These are phyloP conservation scores for Pinus tabuliformis DNA, from an alignment of 75 land plant species.

Conservation along the genomic window DNA sequence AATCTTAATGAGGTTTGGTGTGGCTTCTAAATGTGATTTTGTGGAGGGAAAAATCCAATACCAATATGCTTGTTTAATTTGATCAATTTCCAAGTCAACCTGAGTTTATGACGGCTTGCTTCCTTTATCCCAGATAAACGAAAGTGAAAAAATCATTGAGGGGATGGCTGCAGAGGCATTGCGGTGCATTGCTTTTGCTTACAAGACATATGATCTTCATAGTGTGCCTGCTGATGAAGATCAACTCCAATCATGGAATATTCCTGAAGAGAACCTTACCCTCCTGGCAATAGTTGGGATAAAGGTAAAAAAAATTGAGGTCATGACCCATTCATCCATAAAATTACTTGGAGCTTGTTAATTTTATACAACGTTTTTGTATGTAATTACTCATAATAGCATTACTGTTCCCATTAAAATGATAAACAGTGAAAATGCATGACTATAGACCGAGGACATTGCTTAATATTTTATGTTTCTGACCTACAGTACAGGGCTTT, in stretches of 20 bases:
- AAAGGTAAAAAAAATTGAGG: conserved; percentile 38
- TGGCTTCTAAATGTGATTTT: not conserved
- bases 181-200: conserved; percentile 89
- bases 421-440: too few species aligned
- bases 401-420: too few species aligned
- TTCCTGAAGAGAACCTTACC: conserved; percentile 68
- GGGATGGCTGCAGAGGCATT: conserved; percentile 80
- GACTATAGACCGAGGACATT: too few species aligned
- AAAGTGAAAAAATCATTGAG: conserved; percentile 46
- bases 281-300: conserved; percentile 78
- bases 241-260: conserved; percentile 34
- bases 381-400: too few species aligned
- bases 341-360: not conserved
- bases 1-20: conserved; percentile 37
- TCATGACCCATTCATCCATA: not conserved
- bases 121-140: conserved; percentile 23
- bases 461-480: too few species aligned
- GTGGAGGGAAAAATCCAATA: not conserved
- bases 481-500: too few species aligned
- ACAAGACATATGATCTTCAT: conserved; percentile 33
- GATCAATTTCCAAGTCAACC: not conserved
- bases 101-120: not conserved
- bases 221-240: conserved; percentile 50
- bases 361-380: too few species aligned
- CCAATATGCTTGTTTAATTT: not conserved